phyloP scores from a whole-genome alignment of 1,139 yeast species.

The Torulaspora globosa region DNA sequence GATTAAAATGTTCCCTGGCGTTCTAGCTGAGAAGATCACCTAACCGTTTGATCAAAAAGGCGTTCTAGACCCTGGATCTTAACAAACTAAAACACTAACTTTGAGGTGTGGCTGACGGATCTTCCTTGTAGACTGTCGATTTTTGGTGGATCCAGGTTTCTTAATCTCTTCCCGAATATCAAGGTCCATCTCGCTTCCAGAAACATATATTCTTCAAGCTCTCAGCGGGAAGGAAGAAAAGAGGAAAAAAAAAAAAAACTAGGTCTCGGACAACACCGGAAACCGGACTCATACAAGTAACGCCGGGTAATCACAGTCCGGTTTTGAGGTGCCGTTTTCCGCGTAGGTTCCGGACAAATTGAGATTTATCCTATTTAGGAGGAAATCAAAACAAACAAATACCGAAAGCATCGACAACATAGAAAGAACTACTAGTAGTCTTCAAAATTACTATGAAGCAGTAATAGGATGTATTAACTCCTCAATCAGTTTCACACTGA shows the following conservation, averaged over 20 bases:
- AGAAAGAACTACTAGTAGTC: conserved; percentile 1
- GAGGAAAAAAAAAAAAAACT: conserved; percentile 1
- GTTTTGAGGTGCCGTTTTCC: background rate
- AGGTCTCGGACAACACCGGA: conserved; percentile 2
- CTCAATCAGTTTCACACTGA: background rate
- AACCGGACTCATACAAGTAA: background rate
- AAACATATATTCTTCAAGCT: background rate
- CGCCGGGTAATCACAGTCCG: background rate
- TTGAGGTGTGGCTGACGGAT: background rate
- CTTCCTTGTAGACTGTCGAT: background rate
- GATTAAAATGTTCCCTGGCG: background rate
- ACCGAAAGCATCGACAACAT: conserved; percentile 8
- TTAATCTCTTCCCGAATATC: background rate
- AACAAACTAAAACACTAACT: too few relatives aligned
- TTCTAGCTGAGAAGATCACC: too few relatives aligned
- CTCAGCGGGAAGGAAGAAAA: conserved; percentile 1
- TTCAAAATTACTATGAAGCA: background rate
- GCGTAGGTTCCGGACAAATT: background rate
- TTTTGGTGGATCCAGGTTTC: background rate
- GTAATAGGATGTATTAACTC: background rate
- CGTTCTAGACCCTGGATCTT: too few relatives aligned
- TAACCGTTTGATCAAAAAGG: too few relatives aligned
- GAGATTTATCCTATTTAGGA: conserved; percentile 11
- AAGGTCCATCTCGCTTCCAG: conserved; percentile 1
- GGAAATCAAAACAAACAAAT: conserved; percentile 12